Base-by-base conservation (phyloP, 225 moss, liverwort and hornwort genomes). In the Physcomitrellopsis africana region DNA sequence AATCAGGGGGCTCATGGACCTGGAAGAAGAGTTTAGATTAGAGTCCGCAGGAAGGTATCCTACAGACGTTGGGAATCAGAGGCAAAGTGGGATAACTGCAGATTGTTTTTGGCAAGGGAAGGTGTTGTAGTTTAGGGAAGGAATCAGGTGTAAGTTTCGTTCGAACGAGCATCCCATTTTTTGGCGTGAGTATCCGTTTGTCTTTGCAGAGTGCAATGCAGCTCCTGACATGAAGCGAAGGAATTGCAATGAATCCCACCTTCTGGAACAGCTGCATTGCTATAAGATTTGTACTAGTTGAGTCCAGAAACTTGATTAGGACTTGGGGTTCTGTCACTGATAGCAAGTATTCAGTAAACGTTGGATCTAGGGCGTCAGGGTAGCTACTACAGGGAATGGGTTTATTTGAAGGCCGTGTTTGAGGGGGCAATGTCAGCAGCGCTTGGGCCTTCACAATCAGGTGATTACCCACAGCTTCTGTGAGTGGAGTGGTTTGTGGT, bases 281-380 rank as follows among this genome's bases (percentile, higher is more conserved):
- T 56, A 63, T 63, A 49, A 56, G 49, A 18, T 80, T 8, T 67
- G 45, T 20, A 67, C 61, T 11, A 60, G 72, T 52, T 74, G 63
- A 80, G 51, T 22, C 48, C 69, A 32, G 63, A 48, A 75, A 57
- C 72, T 55, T 63, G 57, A 61, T 57, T 44, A 45, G 44, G 57
- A 76, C 68, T 72, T 72, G 79, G 75, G 32, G 79, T 79, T 62
- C 44, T 72, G 67, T 76, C 76, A 83, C 68, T 68, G 63, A 79
- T 79, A 62, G 76, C 79, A 76, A 79, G 72, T 76, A 67, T 79
- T 72, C 67, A 76, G 48, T 63, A 68, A 75, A 55, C 67, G 29
- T 67, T 70, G 67, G 76, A 57, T 65, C 45, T 79, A 6, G 65
- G 60, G 19, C 76, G 14, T 63, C 70, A 65, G 37, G 53, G 52